Evolutionary conservation across 441 rosid genomes (phyloP).

Genomic region (Metrosideros polymorpha): DNA sequence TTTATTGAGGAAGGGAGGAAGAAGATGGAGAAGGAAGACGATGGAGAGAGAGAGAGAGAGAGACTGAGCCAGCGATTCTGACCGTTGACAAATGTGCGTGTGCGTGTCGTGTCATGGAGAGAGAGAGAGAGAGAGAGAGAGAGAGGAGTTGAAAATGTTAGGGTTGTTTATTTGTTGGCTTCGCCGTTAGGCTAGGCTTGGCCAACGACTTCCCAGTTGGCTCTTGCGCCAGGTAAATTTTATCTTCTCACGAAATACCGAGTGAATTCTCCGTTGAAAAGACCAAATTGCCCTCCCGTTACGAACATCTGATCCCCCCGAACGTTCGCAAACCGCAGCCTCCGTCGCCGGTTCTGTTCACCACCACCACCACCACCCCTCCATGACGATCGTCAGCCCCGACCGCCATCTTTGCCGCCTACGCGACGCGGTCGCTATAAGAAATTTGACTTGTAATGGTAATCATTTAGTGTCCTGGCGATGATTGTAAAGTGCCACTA

Average conservation of each 20-base stretch:
- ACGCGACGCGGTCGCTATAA: background rate
- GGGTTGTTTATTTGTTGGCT: background rate
- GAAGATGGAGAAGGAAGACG: background rate
- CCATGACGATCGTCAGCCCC: accelerated
- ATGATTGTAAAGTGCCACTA: accelerated
- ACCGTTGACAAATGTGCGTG: background rate
- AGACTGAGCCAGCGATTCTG: background rate
- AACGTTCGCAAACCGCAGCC: background rate
- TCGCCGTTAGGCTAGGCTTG: background rate
- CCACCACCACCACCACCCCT: background rate
- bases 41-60: background rate
- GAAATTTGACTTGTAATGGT: background rate
- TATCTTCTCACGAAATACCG: background rate
- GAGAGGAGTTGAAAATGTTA: background rate
- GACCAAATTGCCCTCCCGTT: background rate
- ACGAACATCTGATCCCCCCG: background rate
- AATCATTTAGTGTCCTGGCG: background rate
- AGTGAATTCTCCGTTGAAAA: background rate
- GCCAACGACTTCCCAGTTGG: background rate
- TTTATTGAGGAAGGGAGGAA: background rate
- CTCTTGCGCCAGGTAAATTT: background rate
- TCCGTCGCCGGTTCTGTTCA: background rate
- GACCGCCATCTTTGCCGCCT: background rate
- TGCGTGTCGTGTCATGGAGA: background rate
- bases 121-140: background rate